Evolutionary conservation across 163 green algal species (phyloP), one percentile per base, ranked within the genome.

Genomic region (Scenedesmus sp.): DNA sequence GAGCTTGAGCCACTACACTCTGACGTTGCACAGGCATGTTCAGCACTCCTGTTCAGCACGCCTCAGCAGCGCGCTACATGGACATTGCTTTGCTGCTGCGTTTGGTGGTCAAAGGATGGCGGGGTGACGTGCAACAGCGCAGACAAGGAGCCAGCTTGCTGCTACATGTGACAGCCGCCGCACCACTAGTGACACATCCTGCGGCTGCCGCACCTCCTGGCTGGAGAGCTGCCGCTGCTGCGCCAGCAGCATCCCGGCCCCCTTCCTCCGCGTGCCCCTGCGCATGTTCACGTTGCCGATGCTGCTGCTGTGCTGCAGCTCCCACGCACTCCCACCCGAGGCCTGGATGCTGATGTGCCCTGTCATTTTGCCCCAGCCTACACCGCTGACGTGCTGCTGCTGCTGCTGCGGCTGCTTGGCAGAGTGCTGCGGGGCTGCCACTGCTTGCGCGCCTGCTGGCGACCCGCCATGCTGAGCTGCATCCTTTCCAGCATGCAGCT

Each of bases 351-450:
- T 76, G 9, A 37, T 76, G 30, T 76, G 65, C 3, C 30, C 65
- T 37, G 37, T 76, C 6, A 76, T 7, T 7, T 30, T 15, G 7
- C 65, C 65, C 65, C 65, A 76, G 65, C 65, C 7, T 26, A 37
- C 30, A 37, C 15, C 30, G 9, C 65, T 76, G 65, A 26, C 40
- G 65, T 18, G 30, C 65, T 76, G 65, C 76, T 83, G 24, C 40
- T 81, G 72, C 72, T 81, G 72, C 72, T 81, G 16, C 35, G 51
- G 72, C 79, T 84, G 53, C 22, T 72, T 5, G 20, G 59, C 59
- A 72, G 59, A 35, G 3, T 22, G n/a, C n/a, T 22, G 4, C n/a
- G 33, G 33, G 16, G 13, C 70, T 81, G 70, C 33, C 10, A 33
- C 70, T n/a, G 70, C 33, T 16, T 81, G 70, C 33, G 15, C 3